A percentile compares a stretch with the other conserved stretches of the same genome.
phyloP scores from a whole-genome alignment of 2,329 filamentous ascomycete genomes.

The Clarireedia paspali region DNA sequence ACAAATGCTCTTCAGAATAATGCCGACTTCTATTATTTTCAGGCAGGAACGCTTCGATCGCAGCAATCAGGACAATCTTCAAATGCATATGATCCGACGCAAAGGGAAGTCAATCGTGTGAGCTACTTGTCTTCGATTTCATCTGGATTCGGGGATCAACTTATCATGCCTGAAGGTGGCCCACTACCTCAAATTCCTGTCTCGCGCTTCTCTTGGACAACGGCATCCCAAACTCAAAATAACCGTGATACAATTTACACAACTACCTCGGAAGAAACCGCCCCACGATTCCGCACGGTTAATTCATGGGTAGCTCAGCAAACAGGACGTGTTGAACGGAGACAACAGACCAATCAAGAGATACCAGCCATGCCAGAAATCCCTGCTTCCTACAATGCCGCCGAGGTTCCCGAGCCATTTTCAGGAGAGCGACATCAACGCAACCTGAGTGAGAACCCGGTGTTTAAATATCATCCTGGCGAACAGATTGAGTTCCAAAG shows the following conservation, averaged over 20 bases:
- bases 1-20: background rate
- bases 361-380: conserved; percentile 25
- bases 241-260: conserved; percentile 28
- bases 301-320: conserved; percentile 61
- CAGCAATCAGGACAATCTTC: conserved; percentile 14
- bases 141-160: conserved; percentile 56
- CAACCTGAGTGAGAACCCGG: conserved; percentile 23
- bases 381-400: conserved; percentile 9
- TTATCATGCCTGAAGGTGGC: conserved; percentile 33
- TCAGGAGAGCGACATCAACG: conserved; percentile 18
- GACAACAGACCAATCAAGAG: conserved; percentile 33
- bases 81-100: conserved; percentile 19
- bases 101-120: conserved; percentile 20
- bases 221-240: conserved; percentile 10
- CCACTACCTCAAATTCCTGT: conserved; percentile 9
- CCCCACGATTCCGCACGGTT: conserved; percentile 49
- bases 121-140: conserved; percentile 51
- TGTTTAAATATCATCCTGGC: conserved; percentile 27
- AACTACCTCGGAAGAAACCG: conserved; percentile 25
- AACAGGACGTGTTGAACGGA: conserved; percentile 44
- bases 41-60: conserved; percentile 2
- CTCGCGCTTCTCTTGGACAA: conserved; percentile 27
- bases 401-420: conserved; percentile 8
- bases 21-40: conserved; percentile 2
- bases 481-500: conserved; percentile 23